A percentile compares a stretch with the other conserved stretches of the same genome.
phyloP scores from a whole-genome alignment of 208 protist genomes.

The Trypanosoma scelopori region DNA sequence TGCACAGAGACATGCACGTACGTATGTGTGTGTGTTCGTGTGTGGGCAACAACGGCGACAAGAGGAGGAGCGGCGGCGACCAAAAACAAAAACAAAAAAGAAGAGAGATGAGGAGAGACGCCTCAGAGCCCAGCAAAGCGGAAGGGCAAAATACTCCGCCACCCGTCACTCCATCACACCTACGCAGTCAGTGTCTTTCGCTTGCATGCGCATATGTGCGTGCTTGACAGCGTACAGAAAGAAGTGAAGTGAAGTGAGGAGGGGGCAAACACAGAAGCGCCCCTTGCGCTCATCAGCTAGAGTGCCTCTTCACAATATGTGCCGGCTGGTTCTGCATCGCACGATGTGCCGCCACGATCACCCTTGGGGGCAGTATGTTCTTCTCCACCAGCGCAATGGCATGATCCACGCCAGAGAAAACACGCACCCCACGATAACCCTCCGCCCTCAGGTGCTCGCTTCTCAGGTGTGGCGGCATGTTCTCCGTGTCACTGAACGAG shows the following conservation, averaged over 20 bases:
- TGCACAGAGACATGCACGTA: no score
- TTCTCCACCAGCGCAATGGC: conserved; percentile 63
- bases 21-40: not conserved
- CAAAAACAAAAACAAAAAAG: not conserved
- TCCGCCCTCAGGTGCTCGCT: conserved; percentile 28
- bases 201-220: not conserved
- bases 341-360: conserved; percentile 29
- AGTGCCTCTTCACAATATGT: conserved; percentile 23
- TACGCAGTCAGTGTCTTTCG: not conserved
- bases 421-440: conserved; percentile 39
- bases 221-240: no score
- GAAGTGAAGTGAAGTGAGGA: no score
- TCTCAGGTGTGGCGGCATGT: conserved; percentile 46
- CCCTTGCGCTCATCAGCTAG: no score
- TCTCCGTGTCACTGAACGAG: conserved; percentile 56
- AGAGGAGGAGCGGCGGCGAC: conserved; percentile 1
- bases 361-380: conserved; percentile 25
- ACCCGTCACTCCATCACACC: not conserved
- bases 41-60: not conserved
- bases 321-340: conserved; percentile 49
- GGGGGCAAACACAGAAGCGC: no score
- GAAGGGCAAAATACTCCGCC: no score
- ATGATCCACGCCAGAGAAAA: conserved; percentile 67
- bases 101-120: conserved; percentile 12
- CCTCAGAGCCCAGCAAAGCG: no score